A percentile compares a stretch with the other conserved stretches of the same genome.
These are phyloP conservation scores for Plenodomus biglobosus DNA, from an alignment of 2,329 filamentous ascomycete genomes.

Conservation along the genomic window DNA sequence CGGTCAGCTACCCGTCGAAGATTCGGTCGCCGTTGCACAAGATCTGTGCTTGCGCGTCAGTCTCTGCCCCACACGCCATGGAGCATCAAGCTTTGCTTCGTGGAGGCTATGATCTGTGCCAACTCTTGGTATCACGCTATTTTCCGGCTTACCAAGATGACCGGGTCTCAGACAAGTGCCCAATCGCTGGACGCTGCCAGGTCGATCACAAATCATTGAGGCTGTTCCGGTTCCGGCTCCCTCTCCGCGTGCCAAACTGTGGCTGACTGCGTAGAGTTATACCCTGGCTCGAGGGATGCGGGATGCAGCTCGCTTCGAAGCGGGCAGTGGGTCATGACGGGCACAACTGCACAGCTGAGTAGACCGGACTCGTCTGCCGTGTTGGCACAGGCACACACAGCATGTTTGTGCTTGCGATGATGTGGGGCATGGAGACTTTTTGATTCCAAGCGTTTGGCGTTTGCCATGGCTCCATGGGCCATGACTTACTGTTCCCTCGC, in stretches of 20 bases:
- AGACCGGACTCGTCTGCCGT: not conserved
- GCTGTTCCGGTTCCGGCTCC: too few relatives aligned
- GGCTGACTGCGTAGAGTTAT: not conserved
- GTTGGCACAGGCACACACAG: too few relatives aligned
- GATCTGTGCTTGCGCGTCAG: not conserved
- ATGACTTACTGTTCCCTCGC: not conserved
- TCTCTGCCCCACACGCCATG: not conserved
- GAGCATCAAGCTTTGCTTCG: not conserved
- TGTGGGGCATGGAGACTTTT: not conserved
- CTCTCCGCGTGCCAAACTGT: not conserved
- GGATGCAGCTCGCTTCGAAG: not conserved
- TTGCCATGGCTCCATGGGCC: not conserved
- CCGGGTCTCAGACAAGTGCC: too few relatives aligned
- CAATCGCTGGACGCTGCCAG: too few relatives aligned
- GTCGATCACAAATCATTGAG: too few relatives aligned
- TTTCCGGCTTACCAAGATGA: not conserved
- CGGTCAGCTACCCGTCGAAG: not conserved
- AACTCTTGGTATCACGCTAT: not conserved
- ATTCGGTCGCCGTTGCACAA: not conserved
- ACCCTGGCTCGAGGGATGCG: not conserved
- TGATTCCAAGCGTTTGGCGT: not conserved
- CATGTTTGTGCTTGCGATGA: too few relatives aligned
- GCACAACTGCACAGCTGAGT: not conserved
- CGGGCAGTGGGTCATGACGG: not conserved
- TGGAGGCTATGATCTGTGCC: not conserved